A percentile compares a stretch with the other conserved stretches of the same genome.
Conservation (phyloP, 305 asterid species). For the Fraxinus velutina region DNA sequence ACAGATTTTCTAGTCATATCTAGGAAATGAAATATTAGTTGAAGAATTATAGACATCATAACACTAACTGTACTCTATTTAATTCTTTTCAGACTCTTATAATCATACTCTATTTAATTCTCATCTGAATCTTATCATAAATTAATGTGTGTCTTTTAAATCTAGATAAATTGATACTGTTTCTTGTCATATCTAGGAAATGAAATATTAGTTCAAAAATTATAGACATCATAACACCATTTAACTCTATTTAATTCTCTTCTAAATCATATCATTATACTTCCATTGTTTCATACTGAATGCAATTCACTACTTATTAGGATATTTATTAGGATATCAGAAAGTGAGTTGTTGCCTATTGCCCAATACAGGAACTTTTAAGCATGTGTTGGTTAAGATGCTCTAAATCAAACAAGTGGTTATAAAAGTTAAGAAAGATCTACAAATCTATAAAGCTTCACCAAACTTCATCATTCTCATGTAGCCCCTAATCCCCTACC, state of each 20-base stretch:
- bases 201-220: not conserved
- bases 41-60: not conserved
- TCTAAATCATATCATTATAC: not conserved
- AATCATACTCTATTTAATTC: too few relatives aligned
- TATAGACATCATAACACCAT: not conserved
- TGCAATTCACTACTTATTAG: not conserved
- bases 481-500: not conserved
- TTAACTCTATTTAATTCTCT: not conserved
- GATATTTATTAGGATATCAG: not conserved
- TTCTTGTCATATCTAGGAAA: not conserved
- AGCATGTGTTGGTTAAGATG: not conserved
- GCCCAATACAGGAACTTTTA: not conserved
- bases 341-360: not conserved
- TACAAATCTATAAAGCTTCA: not conserved
- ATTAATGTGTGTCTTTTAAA: not conserved
- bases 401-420: not conserved
- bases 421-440: not conserved
- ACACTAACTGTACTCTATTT: not conserved
- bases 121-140: not conserved
- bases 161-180: not conserved
- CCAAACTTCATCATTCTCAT: not conserved
- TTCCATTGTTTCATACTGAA: not conserved
- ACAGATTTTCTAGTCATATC: not conserved
- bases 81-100: too few relatives aligned
- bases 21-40: not conserved